Conservation (phyloP, 139 green algal species). For the Marvania coccoides region DNA sequence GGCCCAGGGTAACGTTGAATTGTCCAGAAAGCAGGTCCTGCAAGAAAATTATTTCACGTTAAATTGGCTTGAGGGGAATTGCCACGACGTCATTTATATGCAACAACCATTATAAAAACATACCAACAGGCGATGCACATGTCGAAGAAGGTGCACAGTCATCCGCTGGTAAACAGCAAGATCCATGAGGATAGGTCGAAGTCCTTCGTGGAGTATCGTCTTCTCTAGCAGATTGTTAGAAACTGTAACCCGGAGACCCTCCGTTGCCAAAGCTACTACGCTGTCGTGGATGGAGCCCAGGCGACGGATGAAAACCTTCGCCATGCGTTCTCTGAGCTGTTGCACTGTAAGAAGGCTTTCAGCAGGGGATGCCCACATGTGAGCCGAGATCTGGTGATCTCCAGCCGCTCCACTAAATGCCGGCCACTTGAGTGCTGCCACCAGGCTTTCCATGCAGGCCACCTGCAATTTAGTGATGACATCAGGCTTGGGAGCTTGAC, state of each 20-base stretch:
- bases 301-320: background rate
- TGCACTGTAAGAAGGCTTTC: conserved; percentile 3
- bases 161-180: conserved; percentile 73
- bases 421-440: conserved; percentile 54
- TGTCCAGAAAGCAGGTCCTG: conserved; percentile 31
- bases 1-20: conserved; percentile 92
- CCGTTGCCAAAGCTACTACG: background rate
- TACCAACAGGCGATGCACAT: conserved; percentile 63
- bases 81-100: background rate
- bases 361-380: background rate
- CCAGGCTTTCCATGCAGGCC: conserved; percentile 75
- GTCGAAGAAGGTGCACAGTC: conserved; percentile 51
- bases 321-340: background rate
- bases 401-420: conserved; percentile 40
- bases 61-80: too few relatives aligned
- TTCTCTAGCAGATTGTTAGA: conserved; percentile 52
- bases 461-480: conserved; percentile 49
- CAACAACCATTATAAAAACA: conserved; percentile 3
- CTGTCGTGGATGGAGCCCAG: background rate
- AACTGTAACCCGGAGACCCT: conserved; percentile 24
- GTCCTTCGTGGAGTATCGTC: conserved; percentile 39
- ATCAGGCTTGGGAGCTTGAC: conserved; percentile 19
- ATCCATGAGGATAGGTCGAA: conserved; percentile 80
- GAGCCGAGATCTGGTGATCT: background rate
- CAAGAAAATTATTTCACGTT: too few relatives aligned